Base-by-base conservation (phyloP, 2,329 filamentous ascomycete species). In the Sporothrix globosa region DNA sequence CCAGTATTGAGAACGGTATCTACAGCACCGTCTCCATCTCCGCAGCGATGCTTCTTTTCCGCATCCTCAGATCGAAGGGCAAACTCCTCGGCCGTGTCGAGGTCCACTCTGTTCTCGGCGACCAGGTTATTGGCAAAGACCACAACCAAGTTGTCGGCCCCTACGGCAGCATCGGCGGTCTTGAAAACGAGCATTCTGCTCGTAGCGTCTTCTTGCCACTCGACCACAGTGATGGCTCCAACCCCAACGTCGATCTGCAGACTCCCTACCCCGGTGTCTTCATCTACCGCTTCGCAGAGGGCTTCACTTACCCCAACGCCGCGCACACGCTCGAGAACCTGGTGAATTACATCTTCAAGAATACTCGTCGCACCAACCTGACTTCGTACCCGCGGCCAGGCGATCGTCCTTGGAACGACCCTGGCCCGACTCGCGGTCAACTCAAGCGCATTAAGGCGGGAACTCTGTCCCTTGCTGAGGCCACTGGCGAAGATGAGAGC, bases 251-350 rank as follows among this genome's bases (percentile, higher is more conserved):
- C 61, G 86, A 91, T 13, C 84, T 97, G n/a, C 85, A 92, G 73
- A 88, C 88, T 69, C 94, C 96, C 0, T 92, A 96, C 76, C 95
- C 95, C 0, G 96, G 96, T 68, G 87, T 99, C 74, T 97, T 98
- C 81, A 97, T 98, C 77, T 98, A 97, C 82, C 90, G 95, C 58
- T 97, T 97, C 80, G 89, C 91, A 0, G 95, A 98, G 81, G 92
- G 94, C 56, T 97, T 97, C 85, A 97, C 96, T 81, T 99, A 98
- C 77, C 93, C 95, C 72, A 99, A 97, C 75, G 93, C 93, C 24
- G 92, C 92, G 76, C 90, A 92, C 78, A 93, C 96, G 74, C 87
- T 97, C 70, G 93, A 97, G 76, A 88, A 92, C 76, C 84, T 97
- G 67, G 87, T 88, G 2, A 81, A 85, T 2, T 87, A 89, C 74